These are phyloP conservation scores for Diaporthe humulicola DNA, from an alignment of 2,329 filamentous ascomycete genomes.

Conservation along the genomic window DNA sequence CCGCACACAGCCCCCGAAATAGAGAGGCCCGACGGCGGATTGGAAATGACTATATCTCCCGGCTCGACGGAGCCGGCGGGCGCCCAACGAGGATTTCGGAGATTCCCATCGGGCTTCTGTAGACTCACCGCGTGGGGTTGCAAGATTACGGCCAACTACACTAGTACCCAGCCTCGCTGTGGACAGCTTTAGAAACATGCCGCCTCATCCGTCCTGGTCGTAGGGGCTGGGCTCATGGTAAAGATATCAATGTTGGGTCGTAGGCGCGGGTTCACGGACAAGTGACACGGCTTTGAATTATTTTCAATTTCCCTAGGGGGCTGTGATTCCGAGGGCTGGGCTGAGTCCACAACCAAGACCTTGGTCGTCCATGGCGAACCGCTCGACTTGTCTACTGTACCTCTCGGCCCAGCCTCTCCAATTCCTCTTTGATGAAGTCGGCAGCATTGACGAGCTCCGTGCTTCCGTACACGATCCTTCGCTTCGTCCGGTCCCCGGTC, in stretches of 20 bases:
- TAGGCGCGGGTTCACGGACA: neutral
- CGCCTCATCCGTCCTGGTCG: neutral
- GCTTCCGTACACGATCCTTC: constrained; percentile 93
- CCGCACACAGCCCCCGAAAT: neutral
- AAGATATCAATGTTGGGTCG: neutral
- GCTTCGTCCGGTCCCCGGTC: constrained; percentile 70
- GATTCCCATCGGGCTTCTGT: constrained; percentile 6
- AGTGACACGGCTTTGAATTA: neutral
- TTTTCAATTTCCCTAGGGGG: neutral
- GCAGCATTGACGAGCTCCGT: constrained; percentile 83
- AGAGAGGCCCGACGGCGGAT: neutral
- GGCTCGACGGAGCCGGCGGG: neutral
- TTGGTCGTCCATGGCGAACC: neutral
- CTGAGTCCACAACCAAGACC: neutral
- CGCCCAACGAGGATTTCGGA: constrained; percentile 2
- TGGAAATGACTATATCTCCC: constrained; percentile 11
- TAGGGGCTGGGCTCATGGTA: neutral
- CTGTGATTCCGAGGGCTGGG: too few species aligned
- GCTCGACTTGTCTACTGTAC: constrained; percentile 46
- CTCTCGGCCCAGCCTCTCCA: constrained; percentile 74
- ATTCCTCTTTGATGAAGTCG: constrained; percentile 74
- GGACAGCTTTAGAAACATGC: neutral
- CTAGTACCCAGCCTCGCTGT: neutral
- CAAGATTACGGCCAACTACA: neutral
- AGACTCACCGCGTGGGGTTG: neutral